Conservation (phyloP, 2,329 filamentous ascomycete genomes). For the Cordyceps cateniannulata region DNA sequence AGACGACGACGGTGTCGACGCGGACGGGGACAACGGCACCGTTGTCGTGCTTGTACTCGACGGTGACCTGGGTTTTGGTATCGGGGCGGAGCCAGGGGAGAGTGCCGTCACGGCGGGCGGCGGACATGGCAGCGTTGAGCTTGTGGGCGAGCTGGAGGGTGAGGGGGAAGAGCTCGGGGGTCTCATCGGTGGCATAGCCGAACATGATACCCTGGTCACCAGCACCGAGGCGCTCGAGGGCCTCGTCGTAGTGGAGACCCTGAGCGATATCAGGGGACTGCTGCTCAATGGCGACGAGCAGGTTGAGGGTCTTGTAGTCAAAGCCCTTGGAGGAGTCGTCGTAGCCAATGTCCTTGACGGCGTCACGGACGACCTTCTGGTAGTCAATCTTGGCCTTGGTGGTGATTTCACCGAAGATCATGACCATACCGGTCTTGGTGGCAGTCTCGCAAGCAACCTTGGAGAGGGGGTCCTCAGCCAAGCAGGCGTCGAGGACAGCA, state of each 20-base stretch:
- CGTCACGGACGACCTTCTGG: conserved; percentile 90
- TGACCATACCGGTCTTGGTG: conserved; percentile 99
- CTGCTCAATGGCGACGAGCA: conserved; percentile 97
- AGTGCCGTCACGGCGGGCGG: conserved; percentile 78
- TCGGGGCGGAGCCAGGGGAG: conserved; percentile 94
- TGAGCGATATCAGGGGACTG: conserved; percentile 98
- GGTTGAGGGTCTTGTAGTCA: conserved; percentile 99
- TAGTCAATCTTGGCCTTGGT: conserved; percentile 95
- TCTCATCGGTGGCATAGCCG: conserved; percentile 99
- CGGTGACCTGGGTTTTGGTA: conserved; percentile 99
- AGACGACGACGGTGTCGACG: conserved; percentile 95
- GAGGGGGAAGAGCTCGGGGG: conserved; percentile 90
- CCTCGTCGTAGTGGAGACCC: conserved; percentile 96
- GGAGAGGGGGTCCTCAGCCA: conserved; percentile 89
- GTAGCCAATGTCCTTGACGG: conserved; percentile 98
- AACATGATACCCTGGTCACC: conserved; percentile 99
- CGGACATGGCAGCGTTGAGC: conserved; percentile 91
- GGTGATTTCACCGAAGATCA: conserved; percentile 98
- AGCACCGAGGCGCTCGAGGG: conserved; percentile 93
- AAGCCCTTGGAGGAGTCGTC: conserved; percentile 96
- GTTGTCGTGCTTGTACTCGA: conserved; percentile 96
- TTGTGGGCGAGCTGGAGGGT: conserved; percentile 93
- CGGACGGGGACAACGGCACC: conserved; percentile 87
- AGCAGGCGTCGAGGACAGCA: conserved; percentile 96
- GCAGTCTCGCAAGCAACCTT: conserved; percentile 99